Conservation (phyloP, 129 eudicot genomes). For the Logfia minima region DNA sequence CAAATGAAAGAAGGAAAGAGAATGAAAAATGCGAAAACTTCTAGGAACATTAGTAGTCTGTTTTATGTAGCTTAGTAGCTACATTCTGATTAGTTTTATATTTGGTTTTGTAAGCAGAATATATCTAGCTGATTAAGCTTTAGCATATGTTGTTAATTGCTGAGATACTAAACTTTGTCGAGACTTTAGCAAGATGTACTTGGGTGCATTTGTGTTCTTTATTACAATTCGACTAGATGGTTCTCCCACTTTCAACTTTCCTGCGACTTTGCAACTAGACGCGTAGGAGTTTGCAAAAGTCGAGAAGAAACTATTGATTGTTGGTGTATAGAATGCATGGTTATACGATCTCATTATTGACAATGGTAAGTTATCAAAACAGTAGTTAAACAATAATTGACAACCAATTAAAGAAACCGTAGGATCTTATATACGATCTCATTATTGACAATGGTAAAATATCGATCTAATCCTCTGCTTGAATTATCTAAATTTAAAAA, state of each 20-base stretch:
- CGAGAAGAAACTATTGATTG: not conserved
- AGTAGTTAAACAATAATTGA: no score
- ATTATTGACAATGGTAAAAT: no score
- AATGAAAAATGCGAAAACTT: not conserved
- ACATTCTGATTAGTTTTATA: not conserved
- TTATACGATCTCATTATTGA: no score
- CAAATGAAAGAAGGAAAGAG: conserved; percentile 16
- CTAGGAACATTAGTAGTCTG: not conserved
- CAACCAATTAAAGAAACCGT: no score
- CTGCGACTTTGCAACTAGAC: not conserved
- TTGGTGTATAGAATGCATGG: no score
- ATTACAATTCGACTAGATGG: not conserved
- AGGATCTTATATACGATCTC: no score
- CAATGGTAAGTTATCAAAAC: no score
- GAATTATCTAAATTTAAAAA: no score
- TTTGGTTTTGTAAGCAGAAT: conserved; percentile 3
- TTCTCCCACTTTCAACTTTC: not conserved
- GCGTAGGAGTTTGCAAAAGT: not conserved
- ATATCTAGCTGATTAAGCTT: conserved; percentile 17
- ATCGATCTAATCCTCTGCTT: no score
- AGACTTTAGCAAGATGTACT: not conserved
- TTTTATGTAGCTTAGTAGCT: conserved; percentile 18
- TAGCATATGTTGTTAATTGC: conserved; percentile 3
- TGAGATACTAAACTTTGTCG: not conserved
- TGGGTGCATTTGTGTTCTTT: not conserved